A percentile compares a stretch with the other conserved stretches of the same genome.
phyloP scores from a whole-genome alignment of 495 filamentous ascomycete genomes.

The Letharia columbiana region DNA sequence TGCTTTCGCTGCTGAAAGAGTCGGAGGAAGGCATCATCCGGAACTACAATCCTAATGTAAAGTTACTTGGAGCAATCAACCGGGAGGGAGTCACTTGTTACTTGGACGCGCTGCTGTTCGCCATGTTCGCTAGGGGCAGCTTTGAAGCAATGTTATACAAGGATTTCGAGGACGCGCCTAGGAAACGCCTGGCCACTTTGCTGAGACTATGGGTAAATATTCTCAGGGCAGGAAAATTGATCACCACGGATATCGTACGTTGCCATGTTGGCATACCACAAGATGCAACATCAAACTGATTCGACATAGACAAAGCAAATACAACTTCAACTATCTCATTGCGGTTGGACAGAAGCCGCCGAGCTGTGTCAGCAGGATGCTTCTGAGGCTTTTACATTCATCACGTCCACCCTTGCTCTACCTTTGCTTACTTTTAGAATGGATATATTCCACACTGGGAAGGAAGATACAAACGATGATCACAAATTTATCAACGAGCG shows the following conservation, averaged over 20 bases:
- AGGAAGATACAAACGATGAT: slow-evolving; percentile 72
- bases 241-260: slow-evolving; percentile 76
- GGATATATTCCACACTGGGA: slow-evolving; percentile 86
- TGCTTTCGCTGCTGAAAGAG: slow-evolving; percentile 67
- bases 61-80: slow-evolving; percentile 81
- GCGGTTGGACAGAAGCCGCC: slow-evolving; percentile 83
- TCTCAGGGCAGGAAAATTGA: slow-evolving; percentile 73
- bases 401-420: slow-evolving; percentile 78
- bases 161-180: slow-evolving; percentile 57
- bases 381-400: slow-evolving; percentile 91
- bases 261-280: not conserved
- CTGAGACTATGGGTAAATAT: slow-evolving; percentile 90
- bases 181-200: slow-evolving; percentile 61
- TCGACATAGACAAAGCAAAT: slow-evolving; percentile 62
- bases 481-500: slow-evolving; percentile 92
- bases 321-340: slow-evolving; percentile 73
- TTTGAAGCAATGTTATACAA: slow-evolving; percentile 87
- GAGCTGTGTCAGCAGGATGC: slow-evolving; percentile 77
- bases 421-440: slow-evolving; percentile 88
- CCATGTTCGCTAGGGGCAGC: slow-evolving; percentile 85
- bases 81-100: slow-evolving; percentile 82
- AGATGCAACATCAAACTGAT: slow-evolving; percentile 1
- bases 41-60: slow-evolving; percentile 57
- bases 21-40: slow-evolving; percentile 74
- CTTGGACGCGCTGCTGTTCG: slow-evolving; percentile 83